Evolutionary conservation across 192 early-diverging fungal genomes (phyloP).

Genomic region (Coemansia sp.): DNA sequence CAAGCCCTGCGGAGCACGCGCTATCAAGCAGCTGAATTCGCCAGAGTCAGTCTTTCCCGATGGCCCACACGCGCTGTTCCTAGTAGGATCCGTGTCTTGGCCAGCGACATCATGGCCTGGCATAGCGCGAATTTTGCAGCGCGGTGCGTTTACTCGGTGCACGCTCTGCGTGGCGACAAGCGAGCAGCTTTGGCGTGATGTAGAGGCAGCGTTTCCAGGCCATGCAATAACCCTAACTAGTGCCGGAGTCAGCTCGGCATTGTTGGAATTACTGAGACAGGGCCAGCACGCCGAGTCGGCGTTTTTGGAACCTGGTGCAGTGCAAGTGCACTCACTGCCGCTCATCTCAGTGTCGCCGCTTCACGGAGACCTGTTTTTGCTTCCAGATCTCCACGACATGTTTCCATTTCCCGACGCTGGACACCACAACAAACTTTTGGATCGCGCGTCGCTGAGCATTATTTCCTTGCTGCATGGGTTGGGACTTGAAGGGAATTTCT

Average conservation of each 20-base stretch:
- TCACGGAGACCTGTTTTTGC: constrained; percentile 11
- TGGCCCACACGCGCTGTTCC: constrained; percentile 30
- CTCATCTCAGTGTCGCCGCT: constrained; percentile 7
- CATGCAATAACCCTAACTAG: constrained; percentile 4
- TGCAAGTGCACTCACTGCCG: constrained; percentile 9
- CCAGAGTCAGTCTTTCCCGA: constrained; percentile 9
- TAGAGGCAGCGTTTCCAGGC: constrained; percentile 14
- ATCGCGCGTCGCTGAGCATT: constrained; percentile 28
- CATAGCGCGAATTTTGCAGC: constrained; percentile 4
- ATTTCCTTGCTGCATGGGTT: constrained; percentile 13
- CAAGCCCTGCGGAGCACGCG: constrained; percentile 11
- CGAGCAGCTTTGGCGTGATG: constrained; percentile 25
- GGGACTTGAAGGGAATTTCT: constrained; percentile 22
- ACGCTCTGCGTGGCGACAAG: constrained; percentile 31
- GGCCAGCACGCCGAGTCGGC: background rate
- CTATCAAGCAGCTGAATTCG: constrained; percentile 8
- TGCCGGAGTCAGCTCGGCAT: background rate
- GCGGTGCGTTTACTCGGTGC: constrained; percentile 2
- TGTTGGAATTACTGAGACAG: constrained; percentile 3
- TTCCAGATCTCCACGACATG: constrained; percentile 15
- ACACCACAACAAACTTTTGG: constrained; percentile 11
- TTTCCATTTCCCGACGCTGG: background rate
- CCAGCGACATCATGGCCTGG: constrained; percentile 13
- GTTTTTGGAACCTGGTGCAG: background rate
- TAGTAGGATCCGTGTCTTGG: constrained; percentile 34